Percentiles rank a stretch among this genome's conserved stretches.
Evolutionary conservation across 306 rosid species (phyloP).

Genomic region (Biancaea sappan): DNA sequence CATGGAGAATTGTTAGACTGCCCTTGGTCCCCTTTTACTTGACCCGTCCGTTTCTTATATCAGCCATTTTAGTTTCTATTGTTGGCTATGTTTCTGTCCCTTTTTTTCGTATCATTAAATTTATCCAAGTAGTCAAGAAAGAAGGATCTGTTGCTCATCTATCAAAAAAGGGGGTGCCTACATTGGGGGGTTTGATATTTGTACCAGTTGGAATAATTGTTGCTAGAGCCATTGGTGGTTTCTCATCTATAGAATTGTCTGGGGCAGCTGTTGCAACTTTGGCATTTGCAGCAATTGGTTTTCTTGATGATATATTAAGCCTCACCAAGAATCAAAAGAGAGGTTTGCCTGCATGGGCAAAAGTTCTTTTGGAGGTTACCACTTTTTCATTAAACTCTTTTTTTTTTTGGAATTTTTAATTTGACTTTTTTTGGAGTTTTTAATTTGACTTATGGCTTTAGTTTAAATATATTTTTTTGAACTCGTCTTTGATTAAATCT

Average conservation of each 20-base stretch:
- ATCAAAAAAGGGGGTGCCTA: conserved; percentile 63
- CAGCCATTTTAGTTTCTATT: conserved; percentile 70
- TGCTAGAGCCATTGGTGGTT: conserved; percentile 55
- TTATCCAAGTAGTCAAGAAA: conserved; percentile 59
- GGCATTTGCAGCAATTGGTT: conserved; percentile 88
- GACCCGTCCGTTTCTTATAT: conserved; percentile 78
- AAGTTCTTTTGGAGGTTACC: conserved; percentile 69
- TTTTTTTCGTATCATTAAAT: conserved; percentile 58
- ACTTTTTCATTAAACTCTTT: background rate
- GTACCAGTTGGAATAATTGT: conserved; percentile 79
- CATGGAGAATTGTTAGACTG: conserved; percentile 85
- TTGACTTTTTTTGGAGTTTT: conserved; percentile 31
- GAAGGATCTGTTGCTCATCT: conserved; percentile 58
- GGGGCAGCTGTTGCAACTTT: conserved; percentile 74
- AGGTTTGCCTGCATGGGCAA: conserved; percentile 62
- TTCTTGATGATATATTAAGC: conserved; percentile 68
- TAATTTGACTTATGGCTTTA: background rate
- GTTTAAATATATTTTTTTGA: conserved; percentile 1
- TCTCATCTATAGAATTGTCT: conserved; percentile 71
- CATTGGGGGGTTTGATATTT: conserved; percentile 92
- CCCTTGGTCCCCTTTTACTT: conserved; percentile 79
- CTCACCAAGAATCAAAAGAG: conserved; percentile 56
- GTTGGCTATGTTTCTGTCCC: conserved; percentile 91
- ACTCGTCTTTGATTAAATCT: conserved; percentile 21
- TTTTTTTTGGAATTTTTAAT: conserved; percentile 26